Conservation (phyloP, 768 basidiomycete genomes). For the Rhizopogon sp. region DNA sequence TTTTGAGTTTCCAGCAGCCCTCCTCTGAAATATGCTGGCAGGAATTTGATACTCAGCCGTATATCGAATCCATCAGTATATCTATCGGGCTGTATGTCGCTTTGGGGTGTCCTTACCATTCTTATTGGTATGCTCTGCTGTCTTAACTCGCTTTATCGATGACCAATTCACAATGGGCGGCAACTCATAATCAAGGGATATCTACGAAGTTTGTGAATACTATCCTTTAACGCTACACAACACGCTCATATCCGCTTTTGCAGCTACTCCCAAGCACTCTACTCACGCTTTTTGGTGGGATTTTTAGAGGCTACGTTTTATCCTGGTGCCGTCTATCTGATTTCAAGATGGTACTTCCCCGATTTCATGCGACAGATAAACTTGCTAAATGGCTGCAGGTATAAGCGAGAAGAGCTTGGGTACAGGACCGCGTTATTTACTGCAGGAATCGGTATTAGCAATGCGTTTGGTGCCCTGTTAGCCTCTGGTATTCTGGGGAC, state of each 20-base stretch:
- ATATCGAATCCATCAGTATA: conserved; percentile 62
- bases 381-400: conserved; percentile 32
- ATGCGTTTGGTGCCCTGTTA: conserved; percentile 74
- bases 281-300: conserved; percentile 69
- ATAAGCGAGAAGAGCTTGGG: conserved; percentile 63
- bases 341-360: conserved; percentile 53
- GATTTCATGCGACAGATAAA: background rate
- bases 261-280: conserved; percentile 54
- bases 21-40: conserved; percentile 15
- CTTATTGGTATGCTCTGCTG: conserved; percentile 35
- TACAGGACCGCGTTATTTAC: conserved; percentile 61
- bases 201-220: conserved; percentile 23
- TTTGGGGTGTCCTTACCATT: conserved; percentile 58
- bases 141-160: background rate
- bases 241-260: background rate
- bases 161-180: background rate
- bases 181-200: conserved; percentile 23
- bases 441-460: conserved; percentile 66
- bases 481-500: conserved; percentile 64
- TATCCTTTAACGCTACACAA: background rate
- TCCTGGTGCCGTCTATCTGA: conserved; percentile 58
- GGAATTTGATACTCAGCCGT: conserved; percentile 61
- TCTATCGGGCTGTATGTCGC: conserved; percentile 54
- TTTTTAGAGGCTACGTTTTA: conserved; percentile 60
- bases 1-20: background rate